phyloP scores from a whole-genome alignment of 129 eudicot genomes.

The Flaveria brownii region DNA sequence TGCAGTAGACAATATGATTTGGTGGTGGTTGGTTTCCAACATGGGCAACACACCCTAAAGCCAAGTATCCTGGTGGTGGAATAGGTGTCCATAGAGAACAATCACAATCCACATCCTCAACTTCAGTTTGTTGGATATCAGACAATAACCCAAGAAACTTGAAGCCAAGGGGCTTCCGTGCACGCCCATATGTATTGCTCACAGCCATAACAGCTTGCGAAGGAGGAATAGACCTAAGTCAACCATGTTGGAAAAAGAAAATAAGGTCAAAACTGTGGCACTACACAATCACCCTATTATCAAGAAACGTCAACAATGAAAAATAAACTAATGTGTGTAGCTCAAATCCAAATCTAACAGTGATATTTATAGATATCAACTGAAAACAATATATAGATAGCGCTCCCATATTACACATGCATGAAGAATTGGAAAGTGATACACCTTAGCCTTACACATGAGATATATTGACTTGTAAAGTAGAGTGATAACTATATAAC shows the following conservation, averaged over 20 bases:
- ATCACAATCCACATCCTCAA: slow-evolving; percentile 48
- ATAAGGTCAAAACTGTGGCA: slow-evolving; percentile 15
- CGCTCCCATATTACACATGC: slow-evolving; percentile 13
- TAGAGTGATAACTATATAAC: background rate
- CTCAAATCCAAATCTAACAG: slow-evolving; percentile 11
- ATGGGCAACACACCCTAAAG: slow-evolving; percentile 87
- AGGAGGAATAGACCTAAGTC: slow-evolving; percentile 91
- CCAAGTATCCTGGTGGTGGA: slow-evolving; percentile 86
- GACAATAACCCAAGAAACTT: slow-evolving; percentile 72
- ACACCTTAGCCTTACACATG: background rate
- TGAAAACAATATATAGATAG: slow-evolving; percentile 8
- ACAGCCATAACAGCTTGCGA: slow-evolving; percentile 89
- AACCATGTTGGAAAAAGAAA: slow-evolving; percentile 25
- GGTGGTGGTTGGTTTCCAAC: slow-evolving; percentile 85
- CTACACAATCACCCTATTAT: slow-evolving; percentile 3
- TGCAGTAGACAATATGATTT: slow-evolving; percentile 75
- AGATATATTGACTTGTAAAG: too few relatives aligned
- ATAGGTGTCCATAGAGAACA: slow-evolving; percentile 92
- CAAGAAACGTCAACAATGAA: slow-evolving; percentile 1
- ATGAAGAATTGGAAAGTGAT: background rate
- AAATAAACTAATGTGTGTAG: slow-evolving; percentile 6
- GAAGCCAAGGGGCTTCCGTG: slow-evolving; percentile 84
- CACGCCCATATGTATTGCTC: slow-evolving; percentile 89
- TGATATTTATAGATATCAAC: background rate
- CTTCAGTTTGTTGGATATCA: slow-evolving; percentile 48